Percentiles rank a stretch among this genome's conserved stretches.
Conservation (phyloP, 345 rosid species). For the Combretum micranthum region DNA sequence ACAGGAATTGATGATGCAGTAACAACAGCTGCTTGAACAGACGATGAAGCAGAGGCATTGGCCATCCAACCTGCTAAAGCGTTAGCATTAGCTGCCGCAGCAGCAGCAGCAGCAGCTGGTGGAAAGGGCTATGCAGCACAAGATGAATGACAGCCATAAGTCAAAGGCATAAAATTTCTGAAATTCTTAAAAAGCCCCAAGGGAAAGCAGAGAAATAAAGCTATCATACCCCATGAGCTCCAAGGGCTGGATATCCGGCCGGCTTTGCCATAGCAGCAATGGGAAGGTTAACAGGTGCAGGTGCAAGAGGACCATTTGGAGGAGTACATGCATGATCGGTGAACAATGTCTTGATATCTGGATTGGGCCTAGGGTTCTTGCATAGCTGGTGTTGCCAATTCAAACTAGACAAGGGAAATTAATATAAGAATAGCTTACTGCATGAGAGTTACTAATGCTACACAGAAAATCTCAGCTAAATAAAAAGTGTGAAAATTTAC, state of each 20-base stretch:
- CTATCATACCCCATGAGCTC: slow-evolving; percentile 49
- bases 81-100: slow-evolving; percentile 52
- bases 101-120: slow-evolving; percentile 33
- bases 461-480: background rate
- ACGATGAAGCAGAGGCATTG: slow-evolving; percentile 65
- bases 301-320: slow-evolving; percentile 61
- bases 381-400: slow-evolving; percentile 94
- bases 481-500: too few relatives aligned
- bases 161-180: slow-evolving; percentile 5
- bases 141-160: background rate
- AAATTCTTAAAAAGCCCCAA: background rate
- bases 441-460: background rate
- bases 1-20: slow-evolving; percentile 70
- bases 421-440: background rate
- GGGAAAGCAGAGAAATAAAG: background rate
- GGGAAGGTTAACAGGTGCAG: slow-evolving; percentile 52
- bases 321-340: slow-evolving; percentile 66
- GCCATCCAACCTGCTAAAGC: slow-evolving; percentile 89
- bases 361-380: slow-evolving; percentile 78
- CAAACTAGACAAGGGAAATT: slow-evolving; percentile 40
- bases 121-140: slow-evolving; percentile 45
- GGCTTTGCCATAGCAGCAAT: slow-evolving; percentile 52
- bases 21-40: slow-evolving; percentile 84
- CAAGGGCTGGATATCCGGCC: slow-evolving; percentile 43
- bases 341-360: slow-evolving; percentile 79